Evolutionary conservation across 768 basidiomycete genomes (phyloP).

Genomic region (Auriculariales sp.): DNA sequence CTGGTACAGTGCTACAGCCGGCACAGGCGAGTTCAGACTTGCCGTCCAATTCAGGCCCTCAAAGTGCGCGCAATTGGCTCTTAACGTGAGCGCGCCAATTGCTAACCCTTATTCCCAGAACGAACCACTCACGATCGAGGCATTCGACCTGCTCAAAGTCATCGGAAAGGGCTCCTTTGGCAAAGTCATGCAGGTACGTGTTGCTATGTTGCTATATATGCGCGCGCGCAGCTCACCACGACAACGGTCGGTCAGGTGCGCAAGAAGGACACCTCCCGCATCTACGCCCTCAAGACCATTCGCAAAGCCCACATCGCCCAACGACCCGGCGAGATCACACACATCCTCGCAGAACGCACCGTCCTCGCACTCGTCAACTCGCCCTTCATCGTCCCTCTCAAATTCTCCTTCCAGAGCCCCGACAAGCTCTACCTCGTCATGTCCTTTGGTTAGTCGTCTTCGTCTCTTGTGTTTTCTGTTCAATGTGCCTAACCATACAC

Average conservation of each 20-base stretch:
- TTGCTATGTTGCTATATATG: no score
- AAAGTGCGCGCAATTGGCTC: constrained; percentile 29
- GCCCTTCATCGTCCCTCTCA: constrained; percentile 97
- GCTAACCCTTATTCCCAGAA: constrained; percentile 17
- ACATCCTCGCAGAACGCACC: constrained; percentile 93
- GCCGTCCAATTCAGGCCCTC: constrained; percentile 86
- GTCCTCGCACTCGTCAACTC: constrained; percentile 95
- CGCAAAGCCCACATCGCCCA: constrained; percentile 96
- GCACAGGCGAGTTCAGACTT: constrained; percentile 85
- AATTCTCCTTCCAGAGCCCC: constrained; percentile 96
- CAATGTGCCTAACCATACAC: background rate
- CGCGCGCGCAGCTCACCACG: no score
- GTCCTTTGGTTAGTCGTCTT: constrained; percentile 61
- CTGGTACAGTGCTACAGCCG: constrained; percentile 75
- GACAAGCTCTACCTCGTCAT: constrained; percentile 96
- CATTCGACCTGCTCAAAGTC: constrained; percentile 92
- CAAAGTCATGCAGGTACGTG: constrained; percentile 39
- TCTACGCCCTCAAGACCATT: constrained; percentile 97
- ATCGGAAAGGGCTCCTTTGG: constrained; percentile 97
- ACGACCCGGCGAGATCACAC: constrained; percentile 91
- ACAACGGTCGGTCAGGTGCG: constrained; percentile 88
- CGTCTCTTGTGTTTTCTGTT: background rate
- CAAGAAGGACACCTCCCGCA: constrained; percentile 94
- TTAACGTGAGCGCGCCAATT: background rate
- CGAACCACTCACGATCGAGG: constrained; percentile 84